phyloP scores from a whole-genome alignment of 2,329 filamentous ascomycete genomes.

The Fusarium bactridioides region DNA sequence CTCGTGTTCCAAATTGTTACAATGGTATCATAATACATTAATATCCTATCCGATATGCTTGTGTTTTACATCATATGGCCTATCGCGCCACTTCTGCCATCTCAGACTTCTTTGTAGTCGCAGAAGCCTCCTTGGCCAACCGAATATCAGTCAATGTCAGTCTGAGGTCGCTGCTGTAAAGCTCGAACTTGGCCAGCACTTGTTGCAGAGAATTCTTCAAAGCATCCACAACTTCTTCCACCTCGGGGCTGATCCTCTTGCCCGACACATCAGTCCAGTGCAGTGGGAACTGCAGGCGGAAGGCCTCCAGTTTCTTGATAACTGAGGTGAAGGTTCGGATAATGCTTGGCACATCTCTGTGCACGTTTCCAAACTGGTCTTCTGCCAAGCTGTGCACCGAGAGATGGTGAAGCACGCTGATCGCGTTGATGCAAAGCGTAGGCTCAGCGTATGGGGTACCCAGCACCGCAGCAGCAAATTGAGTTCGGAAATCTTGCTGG shows the following conservation, averaged over 20 bases:
- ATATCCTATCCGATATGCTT: slow-evolving; percentile 25
- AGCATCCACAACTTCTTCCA: slow-evolving; percentile 73
- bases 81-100: slow-evolving; percentile 43
- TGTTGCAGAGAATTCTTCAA: slow-evolving; percentile 71
- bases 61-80: not conserved
- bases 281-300: slow-evolving; percentile 64
- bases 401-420: slow-evolving; percentile 73
- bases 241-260: slow-evolving; percentile 64
- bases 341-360: slow-evolving; percentile 77
- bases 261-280: slow-evolving; percentile 84
- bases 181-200: slow-evolving; percentile 75
- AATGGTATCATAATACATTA: slow-evolving; percentile 44
- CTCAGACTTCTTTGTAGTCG: slow-evolving; percentile 43
- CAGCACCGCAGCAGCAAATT: slow-evolving; percentile 72
- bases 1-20: slow-evolving; percentile 19
- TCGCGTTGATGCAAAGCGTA: slow-evolving; percentile 73
- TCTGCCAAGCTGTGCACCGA: slow-evolving; percentile 78
- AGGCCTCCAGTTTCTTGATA: slow-evolving; percentile 73
- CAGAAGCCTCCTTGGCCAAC: slow-evolving; percentile 73
- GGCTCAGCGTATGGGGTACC: slow-evolving; percentile 77
- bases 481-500: slow-evolving; percentile 71
- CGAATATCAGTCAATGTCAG: slow-evolving; percentile 76
- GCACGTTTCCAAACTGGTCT: slow-evolving; percentile 86
- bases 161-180: slow-evolving; percentile 75
- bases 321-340: slow-evolving; percentile 76